Base-by-base conservation (phyloP, 23 red algal species). In the Gracilariopsis chorda region DNA sequence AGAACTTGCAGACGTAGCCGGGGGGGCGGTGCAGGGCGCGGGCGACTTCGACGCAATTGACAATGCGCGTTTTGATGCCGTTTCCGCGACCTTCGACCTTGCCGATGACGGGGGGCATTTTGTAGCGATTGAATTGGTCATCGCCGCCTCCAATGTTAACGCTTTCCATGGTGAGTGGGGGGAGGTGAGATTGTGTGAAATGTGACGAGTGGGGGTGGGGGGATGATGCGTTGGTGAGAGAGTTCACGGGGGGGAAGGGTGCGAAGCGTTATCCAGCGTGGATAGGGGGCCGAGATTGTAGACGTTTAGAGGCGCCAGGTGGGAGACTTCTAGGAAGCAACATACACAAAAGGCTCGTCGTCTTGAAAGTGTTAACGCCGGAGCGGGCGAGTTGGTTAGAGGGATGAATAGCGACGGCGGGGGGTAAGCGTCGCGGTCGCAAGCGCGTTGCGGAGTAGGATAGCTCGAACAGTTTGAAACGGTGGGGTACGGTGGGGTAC, bases 1-100 rank as follows among this genome's bases (percentile, higher is more conserved):
- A 96, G 60, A 96, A 99, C 87, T 98, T 98, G 92, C 97, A 98
- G 34, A 98, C 88, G 49, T 98, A 98, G 52, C 97, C 94, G 21
- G 97, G 93, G 28, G 93, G 97, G 23, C 97, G 93, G 48, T 98
- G 91, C 49, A 99, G 68, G 24, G 93, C 93, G 49, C 87, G 92
- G 44, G 97, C 97, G 36, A 99, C 90, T 51, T 90, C 77, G 23
- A 69, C 59, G 70, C 97, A 99, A 80, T 99, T 99, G 71, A 94
- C 97, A 44, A 99, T 93, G 39, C 93, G 88, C 40, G 97, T 96
- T 49, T 94, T 96, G 71, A 99, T 96, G 41, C 97, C 93, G 69
- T 96, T 99, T 4, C 93, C 97, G 20, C 93, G 68, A 39, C 97
- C 97, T 42, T 96, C 93, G 0, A 98, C 93, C 41, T 98, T 99